Evolutionary conservation across 441 rosid genomes (phyloP), one percentile per base, ranked within the genome.

Genomic region (Erysimum cheiri): DNA sequence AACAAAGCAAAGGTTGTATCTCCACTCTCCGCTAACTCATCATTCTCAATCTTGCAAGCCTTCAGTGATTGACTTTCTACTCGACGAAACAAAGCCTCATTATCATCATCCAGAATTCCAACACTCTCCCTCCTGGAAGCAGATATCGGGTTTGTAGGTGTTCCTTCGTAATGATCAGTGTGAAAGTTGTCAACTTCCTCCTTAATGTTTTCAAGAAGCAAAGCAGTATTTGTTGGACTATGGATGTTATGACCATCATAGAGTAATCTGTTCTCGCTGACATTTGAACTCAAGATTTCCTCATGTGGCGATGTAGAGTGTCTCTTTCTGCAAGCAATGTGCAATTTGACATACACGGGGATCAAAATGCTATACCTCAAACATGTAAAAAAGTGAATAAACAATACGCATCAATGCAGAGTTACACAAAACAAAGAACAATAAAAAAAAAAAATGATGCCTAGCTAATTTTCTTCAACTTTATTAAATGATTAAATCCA

Each of bases 191-290:
- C 86, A 72, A 81, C 95, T 83, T 92, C 99, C 68, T 88, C 93
- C 69, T 95, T 95, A 61, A 95, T 92, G 72, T 91, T 88, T 79
- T 95, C 98, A 64, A 95, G 97, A 70, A 95, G 85, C 71, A 95
- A 89, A 28, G 96, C 95, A 0, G 98, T 87, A 60, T 95, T 95
- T 11, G 92, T 88, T 6, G 97, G 99, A 77, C 98, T 91, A 74
- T 95, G 98, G 72, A 94, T 92, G 70, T 69, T 70, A 37, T 84
- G 81, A 26, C 98, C 97, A 60, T 94, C 98, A 43, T 87, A 90
- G 19, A 93, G 80, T 62, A 93, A 73, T 74, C 91, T 80, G 35
- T 87, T 77, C 77, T 85, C 90, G 60, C 85, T 85, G 73, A 84
- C 83, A 80, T 85, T 88, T 2, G 87, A 77, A 71, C 69, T 75